A percentile compares a stretch with the other conserved stretches of the same genome.
Conservation (phyloP, 495 filamentous ascomycete species). For the Neurospora tetrasperma region DNA sequence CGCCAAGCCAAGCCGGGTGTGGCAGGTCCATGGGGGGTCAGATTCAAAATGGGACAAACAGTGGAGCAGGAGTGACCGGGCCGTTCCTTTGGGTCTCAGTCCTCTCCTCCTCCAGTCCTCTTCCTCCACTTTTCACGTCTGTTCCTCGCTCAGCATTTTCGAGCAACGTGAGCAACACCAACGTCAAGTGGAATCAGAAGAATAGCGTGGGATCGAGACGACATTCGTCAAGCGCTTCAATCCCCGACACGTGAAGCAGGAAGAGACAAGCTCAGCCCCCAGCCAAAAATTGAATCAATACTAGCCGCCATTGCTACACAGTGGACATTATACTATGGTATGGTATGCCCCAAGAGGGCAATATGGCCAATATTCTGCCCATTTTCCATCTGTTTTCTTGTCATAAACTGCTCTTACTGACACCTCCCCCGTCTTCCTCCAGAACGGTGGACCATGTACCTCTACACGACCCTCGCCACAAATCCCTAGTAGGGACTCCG, state of each 20-base stretch:
- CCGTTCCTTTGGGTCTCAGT: background rate
- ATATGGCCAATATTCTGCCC: too few species aligned
- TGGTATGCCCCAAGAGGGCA: too few species aligned
- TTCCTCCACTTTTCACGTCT: background rate
- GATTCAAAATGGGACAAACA: background rate
- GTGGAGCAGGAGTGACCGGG: background rate
- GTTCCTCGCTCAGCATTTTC: background rate
- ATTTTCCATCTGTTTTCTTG: background rate
- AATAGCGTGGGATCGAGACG: background rate
- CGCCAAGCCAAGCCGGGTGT: background rate
- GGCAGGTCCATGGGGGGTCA: background rate
- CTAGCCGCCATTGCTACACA: background rate
- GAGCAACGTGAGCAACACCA: background rate
- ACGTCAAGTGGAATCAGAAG: background rate
- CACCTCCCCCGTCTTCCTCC: background rate
- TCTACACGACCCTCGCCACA: background rate
- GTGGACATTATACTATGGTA: background rate
- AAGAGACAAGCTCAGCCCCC: background rate
- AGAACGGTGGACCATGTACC: background rate
- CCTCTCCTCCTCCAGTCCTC: background rate
- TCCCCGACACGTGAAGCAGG: background rate
- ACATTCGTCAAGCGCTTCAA: background rate
- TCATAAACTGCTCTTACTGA: background rate
- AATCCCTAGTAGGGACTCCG: background rate
- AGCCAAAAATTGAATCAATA: background rate